Evolutionary conservation across 192 early-diverging fungal genomes (phyloP).

Genomic region (Umbelopsis ramanniana): DNA sequence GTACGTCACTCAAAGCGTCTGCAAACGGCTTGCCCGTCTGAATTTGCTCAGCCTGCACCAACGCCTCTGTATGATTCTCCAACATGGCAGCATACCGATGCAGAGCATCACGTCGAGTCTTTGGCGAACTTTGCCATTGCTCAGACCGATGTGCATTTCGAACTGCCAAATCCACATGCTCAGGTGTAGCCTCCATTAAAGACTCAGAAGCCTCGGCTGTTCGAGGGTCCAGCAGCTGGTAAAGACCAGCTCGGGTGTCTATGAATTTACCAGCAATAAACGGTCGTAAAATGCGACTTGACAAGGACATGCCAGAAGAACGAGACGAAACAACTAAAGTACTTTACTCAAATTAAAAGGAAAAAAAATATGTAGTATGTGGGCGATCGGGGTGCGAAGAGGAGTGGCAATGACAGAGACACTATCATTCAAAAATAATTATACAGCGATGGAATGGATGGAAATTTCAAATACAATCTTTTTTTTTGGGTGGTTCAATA

Average conservation of each 20-base stretch:
- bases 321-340: neutral
- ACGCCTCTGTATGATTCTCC: conserved; percentile 39
- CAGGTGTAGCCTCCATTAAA: conserved; percentile 15
- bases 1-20: conserved; percentile 53
- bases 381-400: neutral
- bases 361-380: neutral
- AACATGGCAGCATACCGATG: conserved; percentile 46
- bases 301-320: neutral
- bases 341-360: conserved; percentile 4
- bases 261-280: conserved; percentile 13
- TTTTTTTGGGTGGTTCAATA: neutral
- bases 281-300: neutral
- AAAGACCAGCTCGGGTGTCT: neutral
- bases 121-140: conserved; percentile 11
- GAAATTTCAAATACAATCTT: too few species aligned
- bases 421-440: too few species aligned
- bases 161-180: conserved; percentile 21
- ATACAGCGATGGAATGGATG: neutral
- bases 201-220: neutral
- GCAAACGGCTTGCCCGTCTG: conserved; percentile 57
- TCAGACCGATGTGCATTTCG: neutral
- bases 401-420: neutral
- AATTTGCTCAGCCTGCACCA: conserved; percentile 52
- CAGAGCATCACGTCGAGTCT: conserved; percentile 49
- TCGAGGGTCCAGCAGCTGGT: conserved; percentile 21